Conservation (phyloP, 768 basidiomycete genomes). For the Lactarius psammicola region DNA sequence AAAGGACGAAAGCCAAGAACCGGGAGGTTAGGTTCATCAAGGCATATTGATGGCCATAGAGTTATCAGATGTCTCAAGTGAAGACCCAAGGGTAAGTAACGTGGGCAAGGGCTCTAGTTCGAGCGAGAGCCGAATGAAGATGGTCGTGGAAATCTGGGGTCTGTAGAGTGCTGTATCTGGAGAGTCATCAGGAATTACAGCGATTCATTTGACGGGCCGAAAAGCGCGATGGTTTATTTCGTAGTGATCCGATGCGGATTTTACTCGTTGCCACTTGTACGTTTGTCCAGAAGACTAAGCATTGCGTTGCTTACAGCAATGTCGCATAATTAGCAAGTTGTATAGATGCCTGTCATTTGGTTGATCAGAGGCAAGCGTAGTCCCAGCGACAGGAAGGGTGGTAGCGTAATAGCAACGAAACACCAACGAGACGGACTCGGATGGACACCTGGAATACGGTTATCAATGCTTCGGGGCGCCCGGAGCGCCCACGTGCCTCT, state of each 20-base stretch:
- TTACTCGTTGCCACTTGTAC: slow-evolving; percentile 15
- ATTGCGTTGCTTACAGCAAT: too few relatives aligned
- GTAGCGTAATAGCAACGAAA: neutral
- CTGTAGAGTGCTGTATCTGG: slow-evolving; percentile 3
- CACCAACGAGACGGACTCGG: neutral
- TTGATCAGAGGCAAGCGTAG: neutral
- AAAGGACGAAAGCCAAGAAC: slow-evolving; percentile 2
- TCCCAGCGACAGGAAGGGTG: neutral
- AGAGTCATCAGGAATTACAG: neutral
- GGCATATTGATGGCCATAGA: neutral
- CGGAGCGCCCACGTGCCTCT: neutral
- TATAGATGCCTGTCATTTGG: neutral
- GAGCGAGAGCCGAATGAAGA: neutral
- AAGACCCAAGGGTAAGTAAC: neutral
- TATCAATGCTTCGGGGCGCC: neutral
- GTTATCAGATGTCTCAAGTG: neutral
- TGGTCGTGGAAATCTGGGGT: neutral
- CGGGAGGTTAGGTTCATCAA: neutral
- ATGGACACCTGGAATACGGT: neutral
- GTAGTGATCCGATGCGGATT: slow-evolving; percentile 9
- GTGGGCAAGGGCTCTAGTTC: neutral
- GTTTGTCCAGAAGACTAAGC: neutral
- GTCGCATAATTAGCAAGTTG: too few relatives aligned
- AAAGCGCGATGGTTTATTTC: neutral
- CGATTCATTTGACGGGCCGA: neutral